Evolutionary conservation across 2,329 filamentous ascomycete genomes (phyloP).

Genomic region (Tolypocladium guangdongense): DNA sequence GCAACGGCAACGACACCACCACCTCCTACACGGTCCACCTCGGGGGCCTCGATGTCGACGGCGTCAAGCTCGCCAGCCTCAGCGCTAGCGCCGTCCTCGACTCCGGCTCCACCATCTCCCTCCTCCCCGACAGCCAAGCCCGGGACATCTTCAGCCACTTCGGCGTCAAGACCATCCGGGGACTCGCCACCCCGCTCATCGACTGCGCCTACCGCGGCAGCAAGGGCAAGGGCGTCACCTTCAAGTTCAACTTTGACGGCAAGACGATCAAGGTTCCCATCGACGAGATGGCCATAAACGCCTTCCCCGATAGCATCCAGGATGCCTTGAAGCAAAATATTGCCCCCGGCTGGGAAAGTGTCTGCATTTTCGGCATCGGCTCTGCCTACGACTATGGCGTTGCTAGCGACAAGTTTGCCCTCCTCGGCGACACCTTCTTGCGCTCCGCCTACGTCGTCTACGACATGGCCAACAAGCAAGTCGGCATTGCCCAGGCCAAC

Average conservation of each 20-base stretch:
- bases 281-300: slow-evolving; percentile 40
- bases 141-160: slow-evolving; percentile 37
- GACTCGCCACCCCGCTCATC: slow-evolving; percentile 35
- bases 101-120: slow-evolving; percentile 60
- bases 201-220: slow-evolving; percentile 38
- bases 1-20: too few species aligned
- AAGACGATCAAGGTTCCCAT: slow-evolving; percentile 37
- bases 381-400: slow-evolving; percentile 23
- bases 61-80: slow-evolving; percentile 22
- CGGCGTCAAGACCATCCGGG: slow-evolving; percentile 32
- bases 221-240: slow-evolving; percentile 30
- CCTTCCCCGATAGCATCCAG: slow-evolving; percentile 29
- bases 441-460: slow-evolving; percentile 48
- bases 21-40: slow-evolving; percentile 24
- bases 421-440: slow-evolving; percentile 50
- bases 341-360: slow-evolving; percentile 24
- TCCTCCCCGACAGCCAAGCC: slow-evolving; percentile 52
- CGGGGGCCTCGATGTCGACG: slow-evolving; percentile 27
- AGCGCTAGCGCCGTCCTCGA: slow-evolving; percentile 55
- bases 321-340: slow-evolving; percentile 28
- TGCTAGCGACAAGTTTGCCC: slow-evolving; percentile 19
- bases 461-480: slow-evolving; percentile 37
- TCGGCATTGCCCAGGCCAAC: slow-evolving; percentile 43
- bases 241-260: slow-evolving; percentile 41
- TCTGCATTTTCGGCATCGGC: slow-evolving; percentile 47